Conservation (phyloP, 2,329 filamentous ascomycete species). For the Apiospora sp. region DNA sequence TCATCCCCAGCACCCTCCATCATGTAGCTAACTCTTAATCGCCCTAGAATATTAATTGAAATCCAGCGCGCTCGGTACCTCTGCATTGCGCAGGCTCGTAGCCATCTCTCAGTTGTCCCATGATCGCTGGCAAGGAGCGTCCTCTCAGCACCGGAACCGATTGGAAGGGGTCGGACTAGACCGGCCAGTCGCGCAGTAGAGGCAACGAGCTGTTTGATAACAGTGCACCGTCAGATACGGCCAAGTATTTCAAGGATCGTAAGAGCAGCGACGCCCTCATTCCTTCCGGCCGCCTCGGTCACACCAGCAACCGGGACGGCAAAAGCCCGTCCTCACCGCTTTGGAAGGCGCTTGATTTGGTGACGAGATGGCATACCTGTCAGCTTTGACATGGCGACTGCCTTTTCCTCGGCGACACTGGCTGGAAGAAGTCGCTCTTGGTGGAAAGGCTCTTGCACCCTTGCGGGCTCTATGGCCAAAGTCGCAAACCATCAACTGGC, state of each 20-base stretch:
- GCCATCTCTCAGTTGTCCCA: constrained; percentile 65
- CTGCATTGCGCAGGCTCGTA: constrained; percentile 57
- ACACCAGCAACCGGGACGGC: constrained; percentile 69
- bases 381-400: constrained; percentile 77
- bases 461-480: constrained; percentile 75
- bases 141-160: constrained; percentile 76
- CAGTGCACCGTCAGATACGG: neutral
- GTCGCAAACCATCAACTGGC: constrained; percentile 73
- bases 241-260: neutral
- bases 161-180: constrained; percentile 68
- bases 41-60: no score
- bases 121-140: constrained; percentile 68
- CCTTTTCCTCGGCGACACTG: constrained; percentile 66
- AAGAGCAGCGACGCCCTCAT: constrained; percentile 38
- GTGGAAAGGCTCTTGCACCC: constrained; percentile 74
- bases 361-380: constrained; percentile 77
- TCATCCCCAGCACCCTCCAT: constrained; percentile 62
- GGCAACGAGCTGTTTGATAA: neutral
- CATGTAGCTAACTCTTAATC: constrained; percentile 65
- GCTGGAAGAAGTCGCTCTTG: constrained; percentile 75
- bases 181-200: constrained; percentile 43
- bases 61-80: constrained; percentile 54
- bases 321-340: constrained; percentile 79
- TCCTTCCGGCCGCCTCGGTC: constrained; percentile 64
- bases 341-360: constrained; percentile 81